These are phyloP conservation scores for Fraxinus sp. DNA, from an alignment of 305 asterid species.

Conservation along the genomic window DNA sequence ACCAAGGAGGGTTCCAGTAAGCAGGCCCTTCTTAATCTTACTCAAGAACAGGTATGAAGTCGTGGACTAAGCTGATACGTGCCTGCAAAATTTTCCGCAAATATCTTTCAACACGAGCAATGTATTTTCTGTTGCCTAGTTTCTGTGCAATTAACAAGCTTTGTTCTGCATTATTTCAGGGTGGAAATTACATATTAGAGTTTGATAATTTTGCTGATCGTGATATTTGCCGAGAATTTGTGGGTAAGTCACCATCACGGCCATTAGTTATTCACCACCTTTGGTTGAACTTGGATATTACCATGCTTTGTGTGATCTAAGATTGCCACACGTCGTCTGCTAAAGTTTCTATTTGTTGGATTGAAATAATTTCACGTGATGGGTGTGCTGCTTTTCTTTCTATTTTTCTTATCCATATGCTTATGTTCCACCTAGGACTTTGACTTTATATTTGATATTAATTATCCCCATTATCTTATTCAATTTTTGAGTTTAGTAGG, in stretches of 20 bases:
- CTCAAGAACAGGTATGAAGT: conserved; percentile 56
- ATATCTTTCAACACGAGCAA: conserved; percentile 1
- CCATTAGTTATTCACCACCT: conserved; percentile 11
- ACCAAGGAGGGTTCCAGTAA: conserved; percentile 72
- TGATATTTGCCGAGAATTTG: conserved; percentile 80
- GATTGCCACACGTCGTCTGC: background rate
- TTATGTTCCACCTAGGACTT: conserved; percentile 4
- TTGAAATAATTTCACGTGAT: conserved; percentile 3
- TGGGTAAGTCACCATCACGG: conserved; percentile 56
- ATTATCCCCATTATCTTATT: background rate
- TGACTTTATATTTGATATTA: conserved; percentile 5
- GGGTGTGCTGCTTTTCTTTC: background rate
- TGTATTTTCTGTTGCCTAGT: conserved; percentile 12
- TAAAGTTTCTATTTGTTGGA: conserved; percentile 12
- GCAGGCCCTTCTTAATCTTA: conserved; percentile 76
- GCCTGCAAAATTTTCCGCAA: conserved; percentile 8
- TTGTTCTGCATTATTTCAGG: conserved; percentile 48
- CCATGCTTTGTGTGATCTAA: background rate
- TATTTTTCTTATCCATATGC: background rate
- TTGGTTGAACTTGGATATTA: background rate
- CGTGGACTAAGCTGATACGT: background rate
- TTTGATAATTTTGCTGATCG: conserved; percentile 82
- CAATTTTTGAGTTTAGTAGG: conserved; percentile 7
- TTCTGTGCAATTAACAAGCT: conserved; percentile 18
- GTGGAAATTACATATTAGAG: conserved; percentile 69